A percentile compares a stretch with the other conserved stretches of the same genome.
Evolutionary conservation across 2,329 filamentous ascomycete genomes (phyloP).

Genomic region (Akanthomyces muscarius): DNA sequence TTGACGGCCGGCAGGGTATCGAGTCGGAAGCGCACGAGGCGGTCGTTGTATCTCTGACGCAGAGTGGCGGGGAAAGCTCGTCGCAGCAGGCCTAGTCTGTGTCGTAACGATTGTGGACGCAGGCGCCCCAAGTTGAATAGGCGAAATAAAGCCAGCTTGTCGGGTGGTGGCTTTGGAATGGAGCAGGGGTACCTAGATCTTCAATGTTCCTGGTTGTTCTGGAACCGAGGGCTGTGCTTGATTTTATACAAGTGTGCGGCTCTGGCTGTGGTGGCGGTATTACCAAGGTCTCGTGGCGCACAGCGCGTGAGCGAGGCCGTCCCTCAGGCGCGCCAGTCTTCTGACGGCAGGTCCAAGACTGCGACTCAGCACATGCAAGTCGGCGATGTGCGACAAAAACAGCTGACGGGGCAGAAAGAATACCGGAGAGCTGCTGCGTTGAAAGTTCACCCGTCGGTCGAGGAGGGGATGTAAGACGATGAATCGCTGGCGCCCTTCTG

Average conservation of each 20-base stretch:
- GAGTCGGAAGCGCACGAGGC: conserved; percentile 67
- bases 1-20: conserved; percentile 69
- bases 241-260: conserved; percentile 5
- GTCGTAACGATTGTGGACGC: conserved; percentile 36
- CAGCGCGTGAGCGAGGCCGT: conserved; percentile 4
- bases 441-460: neutral
- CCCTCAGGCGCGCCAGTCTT: conserved; percentile 14
- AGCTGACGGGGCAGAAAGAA: neutral
- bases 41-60: conserved; percentile 60
- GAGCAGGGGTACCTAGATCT: neutral
- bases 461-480: neutral
- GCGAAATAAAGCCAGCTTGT: conserved; percentile 43
- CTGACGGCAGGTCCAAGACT: conserved; percentile 3
- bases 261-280: neutral
- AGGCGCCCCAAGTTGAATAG: conserved; percentile 34
- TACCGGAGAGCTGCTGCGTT: neutral
- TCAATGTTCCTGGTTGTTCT: neutral
- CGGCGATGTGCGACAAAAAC: neutral
- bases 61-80: conserved; percentile 64
- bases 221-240: neutral
- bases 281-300: conserved; percentile 9
- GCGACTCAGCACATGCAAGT: conserved; percentile 7
- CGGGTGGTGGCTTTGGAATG: neutral
- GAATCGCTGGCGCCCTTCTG: neutral
- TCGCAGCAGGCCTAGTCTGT: conserved; percentile 52